Conservation (phyloP, 257 asterid genomes). For the Plantago major region DNA sequence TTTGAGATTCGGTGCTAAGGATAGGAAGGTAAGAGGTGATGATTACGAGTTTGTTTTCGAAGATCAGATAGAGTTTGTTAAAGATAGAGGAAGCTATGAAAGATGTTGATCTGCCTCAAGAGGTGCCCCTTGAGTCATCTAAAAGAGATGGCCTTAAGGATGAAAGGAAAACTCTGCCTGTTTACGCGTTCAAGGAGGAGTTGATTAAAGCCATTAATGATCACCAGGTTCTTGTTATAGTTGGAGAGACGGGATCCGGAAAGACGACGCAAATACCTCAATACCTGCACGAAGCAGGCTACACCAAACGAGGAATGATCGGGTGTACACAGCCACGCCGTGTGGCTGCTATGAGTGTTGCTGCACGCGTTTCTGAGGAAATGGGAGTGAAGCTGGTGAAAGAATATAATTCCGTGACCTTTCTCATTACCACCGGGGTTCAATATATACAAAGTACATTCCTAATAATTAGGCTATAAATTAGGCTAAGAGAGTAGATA, state of each 20-base stretch:
- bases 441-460: too few relatives aligned
- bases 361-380: conserved; percentile 94
- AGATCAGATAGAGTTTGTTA: conserved; percentile 86
- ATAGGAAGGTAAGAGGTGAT: conserved; percentile 44
- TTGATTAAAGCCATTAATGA: conserved; percentile 67
- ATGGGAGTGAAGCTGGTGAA: conserved; percentile 82
- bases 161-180: conserved; percentile 77
- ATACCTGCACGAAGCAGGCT: conserved; percentile 3
- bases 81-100: conserved; percentile 61
- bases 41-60: conserved; percentile 84
- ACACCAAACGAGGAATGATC: conserved; percentile 37
- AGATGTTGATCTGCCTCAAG: conserved; percentile 68
- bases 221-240: conserved; percentile 84
- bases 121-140: conserved; percentile 57
- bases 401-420: too few relatives aligned
- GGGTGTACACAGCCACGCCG: conserved; percentile 97
- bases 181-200: conserved; percentile 66
- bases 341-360: conserved; percentile 98
- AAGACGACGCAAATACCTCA: conserved; percentile 8
- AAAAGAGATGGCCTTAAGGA: conserved; percentile 77
- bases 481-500: too few relatives aligned
- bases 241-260: neutral
- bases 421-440: too few relatives aligned
- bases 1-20: conserved; percentile 77
- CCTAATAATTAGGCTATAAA: too few relatives aligned